phyloP scores from a whole-genome alignment of 495 filamentous ascomycete species.

The Talaromyces thailandensis region DNA sequence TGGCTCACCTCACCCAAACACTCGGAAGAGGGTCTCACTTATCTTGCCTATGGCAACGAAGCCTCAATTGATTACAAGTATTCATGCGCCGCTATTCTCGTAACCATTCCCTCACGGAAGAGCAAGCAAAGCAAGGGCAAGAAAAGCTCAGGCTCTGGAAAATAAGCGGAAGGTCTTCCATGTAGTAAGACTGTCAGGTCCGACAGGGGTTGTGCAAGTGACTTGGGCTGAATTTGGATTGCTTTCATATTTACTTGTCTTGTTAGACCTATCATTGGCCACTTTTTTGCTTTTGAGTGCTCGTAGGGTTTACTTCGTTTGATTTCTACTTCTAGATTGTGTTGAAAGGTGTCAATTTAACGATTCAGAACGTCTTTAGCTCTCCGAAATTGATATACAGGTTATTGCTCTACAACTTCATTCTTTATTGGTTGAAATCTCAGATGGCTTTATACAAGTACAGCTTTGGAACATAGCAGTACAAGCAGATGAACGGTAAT shows the following conservation, averaged over 20 bases:
- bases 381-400: neutral
- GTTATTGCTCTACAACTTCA: neutral
- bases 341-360: neutral
- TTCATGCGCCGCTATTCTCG: constrained; percentile 18
- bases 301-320: neutral
- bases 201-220: neutral
- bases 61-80: constrained; percentile 6
- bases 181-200: too few relatives aligned
- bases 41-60: constrained; percentile 17
- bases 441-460: too few relatives aligned
- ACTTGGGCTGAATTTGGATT: neutral
- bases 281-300: neutral
- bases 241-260: neutral
- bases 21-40: constrained; percentile 13
- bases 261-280: neutral
- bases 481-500: neutral
- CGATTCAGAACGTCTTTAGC: neutral
- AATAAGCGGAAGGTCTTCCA: too few relatives aligned
- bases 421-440: too few relatives aligned
- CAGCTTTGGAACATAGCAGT: neutral
- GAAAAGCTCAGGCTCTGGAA: too few relatives aligned
- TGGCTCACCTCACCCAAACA: constrained; percentile 15
- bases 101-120: constrained; percentile 10
- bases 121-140: neutral
- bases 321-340: neutral